A percentile compares a stretch with the other conserved stretches of the same genome.
Evolutionary conservation across 108 stramenopile species (phyloP).

Genomic region (Nitzschia inconspicua): DNA sequence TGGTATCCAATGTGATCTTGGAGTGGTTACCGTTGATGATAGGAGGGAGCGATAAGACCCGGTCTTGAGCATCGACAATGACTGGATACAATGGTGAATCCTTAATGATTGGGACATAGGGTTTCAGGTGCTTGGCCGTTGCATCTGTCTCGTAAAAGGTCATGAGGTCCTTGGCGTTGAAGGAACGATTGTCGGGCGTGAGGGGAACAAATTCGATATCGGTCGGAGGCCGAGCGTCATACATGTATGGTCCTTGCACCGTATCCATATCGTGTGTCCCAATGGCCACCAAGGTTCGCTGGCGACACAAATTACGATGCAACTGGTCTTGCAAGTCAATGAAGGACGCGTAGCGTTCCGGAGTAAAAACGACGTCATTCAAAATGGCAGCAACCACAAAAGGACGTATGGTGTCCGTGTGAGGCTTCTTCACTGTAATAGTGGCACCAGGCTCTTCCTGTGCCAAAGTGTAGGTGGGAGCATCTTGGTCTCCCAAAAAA

Average conservation of each 20-base stretch:
- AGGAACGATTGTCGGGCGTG: slow-evolving; percentile 70
- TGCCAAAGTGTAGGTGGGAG: slow-evolving; percentile 60
- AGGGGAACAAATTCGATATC: slow-evolving; percentile 95
- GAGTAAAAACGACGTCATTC: slow-evolving; percentile 86
- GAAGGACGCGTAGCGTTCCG: slow-evolving; percentile 92
- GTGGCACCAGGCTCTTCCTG: slow-evolving; percentile 27
- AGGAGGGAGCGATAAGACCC: slow-evolving; percentile 94
- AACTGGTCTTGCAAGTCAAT: slow-evolving; percentile 99
- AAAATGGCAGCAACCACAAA: slow-evolving; percentile 97
- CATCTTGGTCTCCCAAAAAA: slow-evolving; percentile 86
- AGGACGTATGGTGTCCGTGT: slow-evolving; percentile 88
- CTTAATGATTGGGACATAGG: slow-evolving; percentile 95
- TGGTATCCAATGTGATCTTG: slow-evolving; percentile 91
- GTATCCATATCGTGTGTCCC: slow-evolving; percentile 98
- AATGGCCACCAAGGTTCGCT: slow-evolving; percentile 96
- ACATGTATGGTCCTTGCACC: slow-evolving; percentile 87
- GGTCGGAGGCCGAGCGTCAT: slow-evolving; percentile 83
- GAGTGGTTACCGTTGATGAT: slow-evolving; percentile 95
- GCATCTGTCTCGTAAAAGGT: slow-evolving; percentile 90
- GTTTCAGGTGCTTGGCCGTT: slow-evolving; percentile 94
- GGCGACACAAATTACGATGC: slow-evolving; percentile 98
- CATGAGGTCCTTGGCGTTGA: slow-evolving; percentile 62
- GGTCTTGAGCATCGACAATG: slow-evolving; percentile 79
- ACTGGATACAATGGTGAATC: slow-evolving; percentile 93
- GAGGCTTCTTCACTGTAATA: slow-evolving; percentile 82